A percentile compares a stretch with the other conserved stretches of the same genome.
Conservation (phyloP, 495 filamentous ascomycete species). For the Neurospora hispaniola region DNA sequence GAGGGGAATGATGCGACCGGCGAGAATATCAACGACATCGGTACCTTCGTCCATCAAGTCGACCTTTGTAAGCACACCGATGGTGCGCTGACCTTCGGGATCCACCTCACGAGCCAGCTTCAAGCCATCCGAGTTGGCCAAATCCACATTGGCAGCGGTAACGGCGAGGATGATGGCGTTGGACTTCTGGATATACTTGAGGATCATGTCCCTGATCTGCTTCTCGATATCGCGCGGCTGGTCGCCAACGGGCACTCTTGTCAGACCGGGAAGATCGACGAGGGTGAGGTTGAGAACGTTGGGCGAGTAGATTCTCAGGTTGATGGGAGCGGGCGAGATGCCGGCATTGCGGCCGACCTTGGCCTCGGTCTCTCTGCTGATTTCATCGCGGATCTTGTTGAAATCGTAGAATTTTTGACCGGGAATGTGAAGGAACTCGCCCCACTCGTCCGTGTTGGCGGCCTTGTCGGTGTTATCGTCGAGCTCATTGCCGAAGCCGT, state of each 20-base stretch:
- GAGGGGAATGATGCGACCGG: conserved; percentile 92
- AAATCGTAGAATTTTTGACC: conserved; percentile 99
- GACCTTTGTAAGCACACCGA: conserved; percentile 97
- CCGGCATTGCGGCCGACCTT: conserved; percentile 96
- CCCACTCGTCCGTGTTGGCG: conserved; percentile 91
- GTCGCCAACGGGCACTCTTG: conserved; percentile 95
- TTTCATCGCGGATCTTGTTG: conserved; percentile 98
- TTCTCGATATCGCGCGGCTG: conserved; percentile 97
- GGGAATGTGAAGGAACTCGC: conserved; percentile 96
- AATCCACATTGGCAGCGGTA: conserved; percentile 90
- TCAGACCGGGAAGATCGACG: conserved; percentile 94
- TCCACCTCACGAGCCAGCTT: conserved; percentile 97
- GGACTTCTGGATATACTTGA: conserved; percentile 96
- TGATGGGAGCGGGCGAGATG: conserved; percentile 93
- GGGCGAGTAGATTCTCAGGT: conserved; percentile 93
- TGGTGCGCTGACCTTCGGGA: conserved; percentile 94
- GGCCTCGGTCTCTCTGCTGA: conserved; percentile 88
- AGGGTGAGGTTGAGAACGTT: conserved; percentile 96
- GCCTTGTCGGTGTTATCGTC: conserved; percentile 58
- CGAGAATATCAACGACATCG: conserved; percentile 98
- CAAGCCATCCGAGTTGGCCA: conserved; percentile 96
- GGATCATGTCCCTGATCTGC: conserved; percentile 96
- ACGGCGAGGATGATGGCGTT: conserved; percentile 98
- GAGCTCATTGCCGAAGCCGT: conserved; percentile 68
- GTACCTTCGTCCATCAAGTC: conserved; percentile 99